Base-by-base conservation (phyloP, 83 land plant species). In the Thuja plicata region DNA sequence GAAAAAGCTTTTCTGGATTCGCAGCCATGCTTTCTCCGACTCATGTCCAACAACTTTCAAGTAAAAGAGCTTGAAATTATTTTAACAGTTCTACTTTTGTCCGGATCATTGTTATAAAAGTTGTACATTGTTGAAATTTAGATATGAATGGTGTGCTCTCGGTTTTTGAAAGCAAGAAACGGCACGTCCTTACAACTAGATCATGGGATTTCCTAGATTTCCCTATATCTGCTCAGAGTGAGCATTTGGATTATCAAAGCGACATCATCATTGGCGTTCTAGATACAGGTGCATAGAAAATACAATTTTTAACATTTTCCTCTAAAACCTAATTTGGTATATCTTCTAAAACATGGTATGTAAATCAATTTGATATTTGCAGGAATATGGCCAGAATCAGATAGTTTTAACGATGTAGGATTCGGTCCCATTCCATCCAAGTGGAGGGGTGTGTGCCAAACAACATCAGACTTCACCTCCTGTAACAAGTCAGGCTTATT, bases 151-250 rank as follows among this genome's bases (percentile, higher is more conserved):
- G 87, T 12, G 91, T 92, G 3, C 41, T 92, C 5, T 89, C 90
- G 7, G 89, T 91, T 19, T 37, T 87, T 21, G 92, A 90, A 21
- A 88, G 84, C 80, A 84, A 40, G 11, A 70, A 43, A 60, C n/a
- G 55, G 3, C 45, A 88, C 40, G 87, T 85, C 66, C 88, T 89
- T 52, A 92, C 91, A 0, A 92, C 92, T 73, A 91, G 91, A 76
- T 92, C 94, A 73, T 92, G 94, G 94, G 87, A 92, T 57, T 92
- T 91, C 81, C 46, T 92, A 66, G 91, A 89, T 16, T 87, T 91
- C 11, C 27, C 87, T 21, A 15, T 40, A 16, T 27, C 8, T 62
- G 40, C 2, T 16, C 11, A 35, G 30, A 43, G 41, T 34, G 46
- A 57, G 16, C 41, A 19, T 2, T 41, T 57, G 16, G 43, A 0